Base-by-base conservation (phyloP, 2,329 filamentous ascomycete genomes). In the Parasarocladium wereldwijsianum region DNA sequence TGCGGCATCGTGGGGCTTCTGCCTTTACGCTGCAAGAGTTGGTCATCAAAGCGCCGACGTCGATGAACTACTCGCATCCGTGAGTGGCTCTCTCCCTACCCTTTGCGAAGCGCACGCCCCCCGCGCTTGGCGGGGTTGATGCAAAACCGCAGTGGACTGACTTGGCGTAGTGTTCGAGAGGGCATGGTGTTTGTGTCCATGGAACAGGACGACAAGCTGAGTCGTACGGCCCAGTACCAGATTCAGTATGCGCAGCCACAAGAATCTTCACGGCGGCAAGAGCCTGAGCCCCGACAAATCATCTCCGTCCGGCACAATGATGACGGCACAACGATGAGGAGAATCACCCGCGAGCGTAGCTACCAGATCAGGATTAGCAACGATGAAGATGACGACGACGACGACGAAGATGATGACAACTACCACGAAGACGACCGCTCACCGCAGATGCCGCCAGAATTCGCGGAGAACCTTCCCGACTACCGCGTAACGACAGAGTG, bases 151-250 rank as follows among this genome's bases (percentile, higher is more conserved):
- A 31, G 10, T 10, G 10, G 26, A 12, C 24, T 33, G 15, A 33
- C 29, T 10, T 17, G 6, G n/a, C 9, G 3, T 15, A 37, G 82
- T 32, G 76, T 93, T 31, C 77, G 87, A 52, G 81, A 93, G 64
- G 87, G 90, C 25, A 77, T 94, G 66, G 70, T 96, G 1, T 94
- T 94, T 46, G 67, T 96, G 17, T 71, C 82, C 26, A 93, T 94
- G 86, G 69, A 74, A 23, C 70, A 76, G 21, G 75, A 92, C 40
- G 76, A 90, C 36, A 58, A 90, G 2, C 55, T 90, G 24, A 68
- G 63, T 13, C 67, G 76, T 34, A 90, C 83, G 8, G 68, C 78
- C 6, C 66, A 74, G 36, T 87, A 87, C 47, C 71, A 82, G 40
- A 76, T 87, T 16, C 70, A 77, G 40, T 83, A 79, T 42, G 51